Conservation (phyloP, 2,329 filamentous ascomycete species). For the Penicillium sp. region DNA sequence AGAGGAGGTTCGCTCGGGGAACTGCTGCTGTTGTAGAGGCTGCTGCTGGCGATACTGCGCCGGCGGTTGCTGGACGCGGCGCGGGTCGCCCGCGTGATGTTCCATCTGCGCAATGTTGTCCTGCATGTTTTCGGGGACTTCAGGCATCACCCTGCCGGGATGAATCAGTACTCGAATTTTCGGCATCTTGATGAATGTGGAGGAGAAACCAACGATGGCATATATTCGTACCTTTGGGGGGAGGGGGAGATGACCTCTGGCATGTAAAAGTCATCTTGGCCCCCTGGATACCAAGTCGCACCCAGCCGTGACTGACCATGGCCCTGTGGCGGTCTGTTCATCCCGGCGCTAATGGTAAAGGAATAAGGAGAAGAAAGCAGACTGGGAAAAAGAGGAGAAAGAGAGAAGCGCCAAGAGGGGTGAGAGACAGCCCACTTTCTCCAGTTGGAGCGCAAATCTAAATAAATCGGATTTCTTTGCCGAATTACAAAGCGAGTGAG, state of each 20-base stretch:
- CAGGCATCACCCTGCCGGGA: constrained; percentile 72
- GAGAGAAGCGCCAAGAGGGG: not conserved
- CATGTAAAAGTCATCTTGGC: constrained; percentile 65
- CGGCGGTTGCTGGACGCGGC: constrained; percentile 37
- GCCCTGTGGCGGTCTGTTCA: constrained; percentile 38
- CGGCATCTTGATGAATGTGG: constrained; percentile 14
- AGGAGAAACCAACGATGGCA: not conserved
- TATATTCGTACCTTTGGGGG: constrained; percentile 59
- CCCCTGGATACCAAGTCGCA: constrained; percentile 65
- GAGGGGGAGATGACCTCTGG: constrained; percentile 65
- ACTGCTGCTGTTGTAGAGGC: constrained; percentile 33
- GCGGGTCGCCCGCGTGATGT: constrained; percentile 59
- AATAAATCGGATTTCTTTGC: not conserved
- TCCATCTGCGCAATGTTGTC: constrained; percentile 89
- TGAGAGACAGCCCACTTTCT: not conserved
- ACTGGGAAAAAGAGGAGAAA: constrained; percentile 5
- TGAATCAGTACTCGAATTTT: constrained; percentile 21
- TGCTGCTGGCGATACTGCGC: constrained; percentile 19
- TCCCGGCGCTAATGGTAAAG: constrained; percentile 15
- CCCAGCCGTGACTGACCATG: constrained; percentile 45
- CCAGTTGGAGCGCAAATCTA: not conserved
- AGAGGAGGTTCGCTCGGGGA: constrained; percentile 37
- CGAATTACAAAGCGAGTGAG: not conserved
- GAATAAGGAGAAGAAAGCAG: not conserved
- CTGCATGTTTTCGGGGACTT: constrained; percentile 95